phyloP scores from a whole-genome alignment of 2,329 filamentous ascomycete genomes.

The Talaromyces sp. region DNA sequence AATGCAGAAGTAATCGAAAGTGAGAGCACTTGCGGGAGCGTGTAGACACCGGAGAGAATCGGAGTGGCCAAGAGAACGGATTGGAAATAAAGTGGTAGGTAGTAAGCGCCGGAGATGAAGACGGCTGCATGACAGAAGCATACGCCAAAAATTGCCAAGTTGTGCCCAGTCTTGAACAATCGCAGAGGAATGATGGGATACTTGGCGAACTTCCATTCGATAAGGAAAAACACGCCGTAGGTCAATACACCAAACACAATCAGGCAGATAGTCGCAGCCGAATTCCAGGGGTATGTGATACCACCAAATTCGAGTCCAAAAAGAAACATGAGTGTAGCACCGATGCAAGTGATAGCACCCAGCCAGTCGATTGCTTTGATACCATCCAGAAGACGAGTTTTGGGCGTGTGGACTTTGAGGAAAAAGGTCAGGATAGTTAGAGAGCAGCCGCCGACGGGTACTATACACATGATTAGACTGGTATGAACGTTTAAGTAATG shows the following conservation, averaged over 20 bases:
- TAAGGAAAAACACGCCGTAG: slow-evolving; percentile 63
- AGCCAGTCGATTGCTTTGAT: slow-evolving; percentile 62
- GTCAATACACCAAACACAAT: slow-evolving; percentile 67
- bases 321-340: slow-evolving; percentile 78
- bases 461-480: slow-evolving; percentile 24
- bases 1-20: slow-evolving; percentile 60
- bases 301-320: slow-evolving; percentile 84
- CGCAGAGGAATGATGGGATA: slow-evolving; percentile 75
- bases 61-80: slow-evolving; percentile 65
- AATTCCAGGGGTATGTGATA: slow-evolving; percentile 69
- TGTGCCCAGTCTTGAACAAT: slow-evolving; percentile 65
- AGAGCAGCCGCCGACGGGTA: slow-evolving; percentile 58
- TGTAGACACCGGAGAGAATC: slow-evolving; percentile 68
- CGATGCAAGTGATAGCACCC: slow-evolving; percentile 63
- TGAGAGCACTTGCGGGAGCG: slow-evolving; percentile 66
- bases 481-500: slow-evolving; percentile 9
- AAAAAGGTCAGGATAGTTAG: slow-evolving; percentile 58
- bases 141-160: slow-evolving; percentile 61
- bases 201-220: slow-evolving; percentile 68
- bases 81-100: slow-evolving; percentile 82
- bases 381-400: slow-evolving; percentile 55
- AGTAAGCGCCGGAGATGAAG: slow-evolving; percentile 76
- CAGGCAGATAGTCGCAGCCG: slow-evolving; percentile 70
- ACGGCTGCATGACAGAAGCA: slow-evolving; percentile 71
- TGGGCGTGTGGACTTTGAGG: slow-evolving; percentile 59